Percentiles rank a stretch among this genome's conserved stretches.
Conservation (phyloP, 129 eudicot species). For the Helichrysum umbraculigerum region DNA sequence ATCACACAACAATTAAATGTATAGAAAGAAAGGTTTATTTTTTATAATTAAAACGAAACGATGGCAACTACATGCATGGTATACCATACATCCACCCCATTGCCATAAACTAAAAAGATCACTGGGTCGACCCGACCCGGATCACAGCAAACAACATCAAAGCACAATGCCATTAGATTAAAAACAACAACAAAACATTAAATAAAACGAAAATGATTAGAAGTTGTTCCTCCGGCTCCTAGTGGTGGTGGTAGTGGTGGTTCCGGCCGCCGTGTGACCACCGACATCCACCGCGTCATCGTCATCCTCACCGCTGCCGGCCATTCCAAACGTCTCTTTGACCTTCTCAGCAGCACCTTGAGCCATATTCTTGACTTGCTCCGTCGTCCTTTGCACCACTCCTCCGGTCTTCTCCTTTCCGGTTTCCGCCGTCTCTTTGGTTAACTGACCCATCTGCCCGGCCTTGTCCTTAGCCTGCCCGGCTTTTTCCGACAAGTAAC, state of each 20-base stretch:
- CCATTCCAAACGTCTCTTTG: conserved; percentile 61
- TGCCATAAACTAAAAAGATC: background rate
- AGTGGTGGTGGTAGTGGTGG: conserved; percentile 5
- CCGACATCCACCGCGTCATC: conserved; percentile 14
- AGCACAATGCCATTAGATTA: conserved; percentile 19
- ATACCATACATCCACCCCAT: conserved; percentile 3
- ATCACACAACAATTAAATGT: background rate
- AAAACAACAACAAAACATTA: background rate
- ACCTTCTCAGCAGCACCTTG: conserved; percentile 59
- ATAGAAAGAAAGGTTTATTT: background rate
- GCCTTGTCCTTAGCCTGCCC: conserved; percentile 36
- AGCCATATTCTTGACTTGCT: conserved; percentile 66
- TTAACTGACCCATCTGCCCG: conserved; percentile 31
- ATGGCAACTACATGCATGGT: background rate
- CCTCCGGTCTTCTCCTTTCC: conserved; percentile 62
- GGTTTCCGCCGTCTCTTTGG: conserved; percentile 48
- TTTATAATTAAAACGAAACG: conserved; percentile 13
- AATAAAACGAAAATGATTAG: background rate
- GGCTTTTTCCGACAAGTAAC: conserved; percentile 47
- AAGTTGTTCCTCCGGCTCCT: conserved; percentile 9
- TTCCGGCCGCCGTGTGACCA: background rate
- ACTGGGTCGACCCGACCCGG: conserved; percentile 17
- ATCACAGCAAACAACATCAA: conserved; percentile 2
- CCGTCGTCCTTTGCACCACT: conserved; percentile 49
- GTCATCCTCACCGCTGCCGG: conserved; percentile 38